These are phyloP conservation scores for Acanthamoeba healyi DNA, from an alignment of 208 protist genomes.

Conservation along the genomic window DNA sequence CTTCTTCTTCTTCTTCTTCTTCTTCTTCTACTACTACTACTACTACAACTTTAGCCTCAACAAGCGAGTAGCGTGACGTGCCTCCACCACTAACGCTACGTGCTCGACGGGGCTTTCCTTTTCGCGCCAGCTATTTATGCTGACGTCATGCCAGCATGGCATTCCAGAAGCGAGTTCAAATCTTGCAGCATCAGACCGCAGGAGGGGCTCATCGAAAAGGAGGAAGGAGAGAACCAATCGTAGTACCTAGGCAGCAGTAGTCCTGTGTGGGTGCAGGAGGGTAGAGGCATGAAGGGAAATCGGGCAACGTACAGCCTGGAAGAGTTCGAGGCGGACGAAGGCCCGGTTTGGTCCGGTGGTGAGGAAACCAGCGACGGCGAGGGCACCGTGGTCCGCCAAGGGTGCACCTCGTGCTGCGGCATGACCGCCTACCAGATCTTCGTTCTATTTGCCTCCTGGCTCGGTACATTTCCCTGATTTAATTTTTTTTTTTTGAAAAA, in stretches of 20 bases:
- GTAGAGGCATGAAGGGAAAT: not conserved
- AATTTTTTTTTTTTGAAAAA: not conserved
- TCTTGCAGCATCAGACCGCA: no score
- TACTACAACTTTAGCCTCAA: no score
- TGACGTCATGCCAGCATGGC: no score
- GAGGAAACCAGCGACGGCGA: not conserved
- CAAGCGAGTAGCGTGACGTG: no score
- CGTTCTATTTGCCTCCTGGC: conserved; percentile 60
- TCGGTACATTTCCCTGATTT: not conserved
- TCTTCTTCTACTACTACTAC: no score
- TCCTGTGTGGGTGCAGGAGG: not conserved
- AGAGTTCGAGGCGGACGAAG: conserved; percentile 11
- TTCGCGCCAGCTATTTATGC: no score
- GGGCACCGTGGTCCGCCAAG: not conserved
- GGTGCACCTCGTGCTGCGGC: conserved; percentile 7
- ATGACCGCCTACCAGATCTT: conserved; percentile 44
- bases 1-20: not conserved
- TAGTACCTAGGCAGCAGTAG: no score
- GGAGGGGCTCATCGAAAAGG: no score
- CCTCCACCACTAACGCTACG: no score
- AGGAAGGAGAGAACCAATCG: not conserved
- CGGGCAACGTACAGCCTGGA: conserved; percentile 22
- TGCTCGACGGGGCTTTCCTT: no score
- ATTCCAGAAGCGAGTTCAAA: no score
- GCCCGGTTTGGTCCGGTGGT: not conserved